Percentiles rank a stretch among this genome's conserved stretches.
Evolutionary conservation across 2,329 filamentous ascomycete genomes (phyloP).

Genomic region (Setomelanomma holmii): DNA sequence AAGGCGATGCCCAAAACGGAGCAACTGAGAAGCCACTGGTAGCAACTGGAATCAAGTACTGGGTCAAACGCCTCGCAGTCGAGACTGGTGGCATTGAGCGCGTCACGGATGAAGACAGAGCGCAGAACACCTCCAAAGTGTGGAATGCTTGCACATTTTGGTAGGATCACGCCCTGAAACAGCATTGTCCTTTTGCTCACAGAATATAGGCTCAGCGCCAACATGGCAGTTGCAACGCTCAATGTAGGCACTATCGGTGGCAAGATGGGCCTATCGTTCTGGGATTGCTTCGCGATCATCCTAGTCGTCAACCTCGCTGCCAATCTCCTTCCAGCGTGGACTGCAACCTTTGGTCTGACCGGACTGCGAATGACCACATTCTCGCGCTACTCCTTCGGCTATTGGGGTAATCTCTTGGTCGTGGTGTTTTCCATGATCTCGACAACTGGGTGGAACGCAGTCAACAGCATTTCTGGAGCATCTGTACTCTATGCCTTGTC

Average conservation of each 20-base stretch:
- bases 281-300: slow-evolving; percentile 49
- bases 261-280: slow-evolving; percentile 43
- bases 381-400: slow-evolving; percentile 48
- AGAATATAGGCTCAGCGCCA: slow-evolving; percentile 42
- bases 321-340: slow-evolving; percentile 37
- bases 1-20: slow-evolving; percentile 9
- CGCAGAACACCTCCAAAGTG: slow-evolving; percentile 26
- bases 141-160: slow-evolving; percentile 37
- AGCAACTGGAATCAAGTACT: slow-evolving; percentile 5
- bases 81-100: slow-evolving; percentile 31
- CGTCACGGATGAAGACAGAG: slow-evolving; percentile 29
- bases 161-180: slow-evolving; percentile 11
- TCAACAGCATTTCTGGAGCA: slow-evolving; percentile 50
- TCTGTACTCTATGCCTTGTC: slow-evolving; percentile 46
- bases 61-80: slow-evolving; percentile 23
- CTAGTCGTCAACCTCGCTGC: slow-evolving; percentile 42
- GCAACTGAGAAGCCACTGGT: slow-evolving; percentile 4
- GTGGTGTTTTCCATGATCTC: slow-evolving; percentile 49
- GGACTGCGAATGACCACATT: slow-evolving; percentile 49
- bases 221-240: slow-evolving; percentile 48
- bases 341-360: slow-evolving; percentile 42
- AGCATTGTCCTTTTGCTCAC: background rate
- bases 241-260: slow-evolving; percentile 45
- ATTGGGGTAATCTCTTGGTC: slow-evolving; percentile 48
- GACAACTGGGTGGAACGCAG: slow-evolving; percentile 50